phyloP scores from a whole-genome alignment of 1,139 yeast genomes.

The Debaryomycetaceae sp. region DNA sequence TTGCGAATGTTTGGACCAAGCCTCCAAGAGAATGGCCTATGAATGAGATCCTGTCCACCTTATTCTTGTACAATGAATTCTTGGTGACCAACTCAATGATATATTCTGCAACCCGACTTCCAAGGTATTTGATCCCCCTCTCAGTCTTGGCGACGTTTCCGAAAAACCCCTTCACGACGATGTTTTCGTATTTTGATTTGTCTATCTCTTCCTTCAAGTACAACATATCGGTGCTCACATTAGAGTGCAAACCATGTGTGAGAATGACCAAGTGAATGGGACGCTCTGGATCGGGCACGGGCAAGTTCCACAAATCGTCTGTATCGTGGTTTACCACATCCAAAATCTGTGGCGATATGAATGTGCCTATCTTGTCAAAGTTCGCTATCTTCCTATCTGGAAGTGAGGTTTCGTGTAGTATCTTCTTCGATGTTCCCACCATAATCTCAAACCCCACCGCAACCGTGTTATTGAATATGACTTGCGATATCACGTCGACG shows the following conservation, averaged over 20 bases:
- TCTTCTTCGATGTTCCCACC: conserved; percentile 50
- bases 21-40: conserved; percentile 95
- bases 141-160: conserved; percentile 91
- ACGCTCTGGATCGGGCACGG: conserved; percentile 39
- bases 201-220: conserved; percentile 83
- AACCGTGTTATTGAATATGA: conserved; percentile 69
- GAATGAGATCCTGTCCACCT: conserved; percentile 68
- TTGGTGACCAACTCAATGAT: conserved; percentile 55
- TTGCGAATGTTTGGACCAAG: conserved; percentile 81
- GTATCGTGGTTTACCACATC: conserved; percentile 58
- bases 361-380: conserved; percentile 29
- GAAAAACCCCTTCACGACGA: conserved; percentile 77
- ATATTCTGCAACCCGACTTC: conserved; percentile 76
- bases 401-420: conserved; percentile 36
- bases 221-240: conserved; percentile 83
- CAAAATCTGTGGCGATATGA: conserved; percentile 15
- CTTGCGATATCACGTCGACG: conserved; percentile 83
- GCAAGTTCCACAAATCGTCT: conserved; percentile 67
- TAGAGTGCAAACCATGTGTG: conserved; percentile 92
- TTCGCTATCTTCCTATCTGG: conserved; percentile 25
- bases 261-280: conserved; percentile 73
- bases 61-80: conserved; percentile 27
- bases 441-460: conserved; percentile 67
- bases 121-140: conserved; percentile 82
- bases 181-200: conserved; percentile 43